Evolutionary conservation across 495 filamentous ascomycete species (phyloP).

Genomic region (Aspergillus nanangensis): DNA sequence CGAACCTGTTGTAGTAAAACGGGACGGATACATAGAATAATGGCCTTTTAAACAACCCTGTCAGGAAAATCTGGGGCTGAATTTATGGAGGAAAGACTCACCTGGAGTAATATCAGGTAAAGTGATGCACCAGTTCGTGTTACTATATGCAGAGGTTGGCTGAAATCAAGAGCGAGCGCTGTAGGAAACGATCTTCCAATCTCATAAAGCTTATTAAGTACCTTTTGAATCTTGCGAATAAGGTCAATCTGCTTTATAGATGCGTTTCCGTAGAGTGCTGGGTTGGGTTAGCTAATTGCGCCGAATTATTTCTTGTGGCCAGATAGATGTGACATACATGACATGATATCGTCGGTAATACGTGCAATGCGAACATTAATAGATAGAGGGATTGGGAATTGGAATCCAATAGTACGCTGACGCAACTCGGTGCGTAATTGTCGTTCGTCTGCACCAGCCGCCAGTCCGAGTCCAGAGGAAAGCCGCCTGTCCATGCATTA

Average conservation of each 20-base stretch:
- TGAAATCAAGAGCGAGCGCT: conserved; percentile 14
- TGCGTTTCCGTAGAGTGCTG: conserved; percentile 19
- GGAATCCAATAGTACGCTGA: conserved; percentile 13
- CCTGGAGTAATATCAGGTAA: conserved; percentile 19
- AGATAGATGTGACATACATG: conserved; percentile 6
- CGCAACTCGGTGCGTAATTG: conserved; percentile 13
- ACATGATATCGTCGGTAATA: conserved; percentile 21
- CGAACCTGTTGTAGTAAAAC: conserved; percentile 18
- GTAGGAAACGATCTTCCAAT: conserved; percentile 15
- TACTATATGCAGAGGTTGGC: conserved; percentile 10
- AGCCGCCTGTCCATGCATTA: conserved; percentile 8
- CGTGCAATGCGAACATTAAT: conserved; percentile 22
- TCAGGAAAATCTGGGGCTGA: not conserved
- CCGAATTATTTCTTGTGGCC: no score
- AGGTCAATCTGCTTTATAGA: conserved; percentile 18
- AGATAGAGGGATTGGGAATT: conserved; percentile 15
- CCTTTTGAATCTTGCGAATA: conserved; percentile 13
- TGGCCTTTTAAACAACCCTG: conserved; percentile 6
- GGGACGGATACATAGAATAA: conserved; percentile 19
- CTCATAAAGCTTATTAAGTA: conserved; percentile 16
- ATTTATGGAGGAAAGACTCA: not conserved
- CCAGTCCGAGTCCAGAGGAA: conserved; percentile 18
- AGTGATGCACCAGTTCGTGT: conserved; percentile 19
- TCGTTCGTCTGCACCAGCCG: conserved; percentile 21
- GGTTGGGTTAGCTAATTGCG: no score